Evolutionary conservation across 78 protist species (phyloP).

Genomic region (Dictyostelium intermedium): DNA sequence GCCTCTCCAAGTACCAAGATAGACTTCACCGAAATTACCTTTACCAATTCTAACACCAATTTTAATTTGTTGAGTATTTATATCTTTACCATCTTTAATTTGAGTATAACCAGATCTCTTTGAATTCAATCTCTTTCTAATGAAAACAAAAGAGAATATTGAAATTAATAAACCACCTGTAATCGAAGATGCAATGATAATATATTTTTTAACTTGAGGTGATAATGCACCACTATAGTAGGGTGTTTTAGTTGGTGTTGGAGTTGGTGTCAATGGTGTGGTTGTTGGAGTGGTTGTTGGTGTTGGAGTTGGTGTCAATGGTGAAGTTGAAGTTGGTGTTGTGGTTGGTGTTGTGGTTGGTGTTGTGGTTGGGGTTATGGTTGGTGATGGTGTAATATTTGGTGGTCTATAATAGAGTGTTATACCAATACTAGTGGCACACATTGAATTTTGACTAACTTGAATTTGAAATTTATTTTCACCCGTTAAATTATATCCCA

Average conservation of each 20-base stretch:
- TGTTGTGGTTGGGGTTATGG: background rate
- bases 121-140: background rate
- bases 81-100: constrained; percentile 44
- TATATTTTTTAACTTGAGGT: constrained; percentile 15
- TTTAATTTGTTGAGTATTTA: constrained; percentile 42
- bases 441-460: background rate
- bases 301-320: background rate
- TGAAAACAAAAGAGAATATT: background rate
- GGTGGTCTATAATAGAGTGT: background rate
- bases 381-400: background rate
- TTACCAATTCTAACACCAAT: constrained; percentile 75
- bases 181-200: constrained; percentile 25
- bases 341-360: background rate
- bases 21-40: constrained; percentile 86
- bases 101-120: constrained; percentile 3
- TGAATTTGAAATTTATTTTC: background rate
- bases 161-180: constrained; percentile 26
- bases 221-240: background rate
- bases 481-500: background rate
- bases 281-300: background rate
- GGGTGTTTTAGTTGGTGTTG: background rate
- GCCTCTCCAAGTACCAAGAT: constrained; percentile 66
- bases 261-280: background rate
- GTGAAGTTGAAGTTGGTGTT: background rate
- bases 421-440: background rate